Evolutionary conservation across 2,329 filamentous ascomycete genomes (phyloP).

Genomic region (Fulvia fulva): DNA sequence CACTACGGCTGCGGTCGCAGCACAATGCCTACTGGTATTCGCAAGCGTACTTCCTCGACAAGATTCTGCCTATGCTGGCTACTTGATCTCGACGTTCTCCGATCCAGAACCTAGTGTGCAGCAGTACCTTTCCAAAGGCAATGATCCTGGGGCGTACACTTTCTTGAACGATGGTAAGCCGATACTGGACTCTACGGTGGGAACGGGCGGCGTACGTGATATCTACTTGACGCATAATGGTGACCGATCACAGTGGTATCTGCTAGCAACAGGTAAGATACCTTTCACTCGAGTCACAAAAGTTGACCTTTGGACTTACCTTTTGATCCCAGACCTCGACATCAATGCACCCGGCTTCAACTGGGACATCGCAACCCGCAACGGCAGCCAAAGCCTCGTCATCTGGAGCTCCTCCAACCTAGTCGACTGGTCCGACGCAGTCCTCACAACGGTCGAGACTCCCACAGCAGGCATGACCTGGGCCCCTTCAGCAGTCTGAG

Average conservation of each 20-base stretch:
- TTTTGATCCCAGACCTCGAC: slow-evolving; percentile 43
- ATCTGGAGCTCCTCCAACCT: slow-evolving; percentile 49
- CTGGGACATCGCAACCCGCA: slow-evolving; percentile 52
- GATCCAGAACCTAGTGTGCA: slow-evolving; percentile 53
- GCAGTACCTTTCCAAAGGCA: slow-evolving; percentile 53
- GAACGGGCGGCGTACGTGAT: slow-evolving; percentile 52
- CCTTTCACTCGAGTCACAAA: background rate
- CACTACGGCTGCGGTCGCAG: no score
- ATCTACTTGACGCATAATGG: slow-evolving; percentile 44
- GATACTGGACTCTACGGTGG: slow-evolving; percentile 48
- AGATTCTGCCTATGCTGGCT: slow-evolving; percentile 37
- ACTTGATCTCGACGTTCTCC: slow-evolving; percentile 54
- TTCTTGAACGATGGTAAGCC: slow-evolving; percentile 49
- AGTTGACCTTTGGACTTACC: no score
- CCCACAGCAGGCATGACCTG: slow-evolving; percentile 56
- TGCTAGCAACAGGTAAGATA: slow-evolving; percentile 1
- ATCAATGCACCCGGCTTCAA: slow-evolving; percentile 44
- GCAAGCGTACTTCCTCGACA: no score
- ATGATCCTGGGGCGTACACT: slow-evolving; percentile 46
- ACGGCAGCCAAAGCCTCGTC: slow-evolving; percentile 51
- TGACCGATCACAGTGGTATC: background rate
- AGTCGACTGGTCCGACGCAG: slow-evolving; percentile 47
- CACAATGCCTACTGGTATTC: no score
- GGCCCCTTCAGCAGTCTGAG: slow-evolving; percentile 54
- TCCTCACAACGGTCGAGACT: slow-evolving; percentile 50